Evolutionary conservation across 257 asterid species (phyloP).

Genomic region (Solanum chiquidenum): DNA sequence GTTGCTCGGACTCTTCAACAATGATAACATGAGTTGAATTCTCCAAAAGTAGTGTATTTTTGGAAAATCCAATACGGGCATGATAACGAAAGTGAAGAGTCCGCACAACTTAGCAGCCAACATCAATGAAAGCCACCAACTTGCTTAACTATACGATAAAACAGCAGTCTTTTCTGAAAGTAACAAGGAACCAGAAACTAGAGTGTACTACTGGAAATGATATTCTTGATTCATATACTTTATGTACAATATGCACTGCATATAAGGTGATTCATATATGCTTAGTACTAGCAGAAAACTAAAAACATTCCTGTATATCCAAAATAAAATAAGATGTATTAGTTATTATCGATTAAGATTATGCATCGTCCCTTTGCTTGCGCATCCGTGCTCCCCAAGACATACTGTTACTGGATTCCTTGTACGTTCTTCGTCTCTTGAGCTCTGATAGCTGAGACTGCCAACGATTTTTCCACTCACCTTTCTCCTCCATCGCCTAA

Average conservation of each 20-base stretch:
- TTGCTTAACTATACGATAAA: neutral
- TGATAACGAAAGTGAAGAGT: neutral
- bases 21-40: neutral
- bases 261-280: neutral
- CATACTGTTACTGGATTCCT: conserved; percentile 27
- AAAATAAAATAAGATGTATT: neutral
- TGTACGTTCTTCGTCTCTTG: conserved; percentile 44
- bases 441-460: conserved; percentile 67
- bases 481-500: conserved; percentile 47
- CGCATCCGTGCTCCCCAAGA: conserved; percentile 87
- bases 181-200: neutral
- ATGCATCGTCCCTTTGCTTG: conserved; percentile 37
- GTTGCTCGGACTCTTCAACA: neutral
- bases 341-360: conserved; percentile 1
- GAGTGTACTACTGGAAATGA: neutral
- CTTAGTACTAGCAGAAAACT: neutral
- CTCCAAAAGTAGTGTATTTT: neutral
- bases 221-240: neutral
- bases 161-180: neutral
- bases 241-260: neutral
- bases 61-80: neutral
- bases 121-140: neutral
- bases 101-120: neutral
- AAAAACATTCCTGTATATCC: neutral
- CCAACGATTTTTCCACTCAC: conserved; percentile 70